Base-by-base conservation (phyloP, 129 eudicot species). In the Arctium minus region DNA sequence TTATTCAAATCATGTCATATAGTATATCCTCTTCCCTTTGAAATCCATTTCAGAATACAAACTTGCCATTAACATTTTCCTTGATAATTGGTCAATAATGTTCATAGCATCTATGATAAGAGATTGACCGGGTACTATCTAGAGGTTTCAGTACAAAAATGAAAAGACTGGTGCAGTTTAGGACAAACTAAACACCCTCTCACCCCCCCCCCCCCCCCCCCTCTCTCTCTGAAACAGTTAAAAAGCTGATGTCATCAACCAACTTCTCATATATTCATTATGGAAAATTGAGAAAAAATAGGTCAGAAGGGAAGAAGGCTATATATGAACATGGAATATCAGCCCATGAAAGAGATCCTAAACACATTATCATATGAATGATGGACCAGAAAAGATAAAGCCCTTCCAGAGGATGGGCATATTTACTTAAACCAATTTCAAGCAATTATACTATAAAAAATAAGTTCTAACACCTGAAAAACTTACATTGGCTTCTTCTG, bases 401-500 rank as follows among this genome's bases (percentile, higher is more conserved):
- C 69, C 27, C 27, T 10, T 18, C 10, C 10, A 64, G 70, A 64
- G 33, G 31, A 64, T 64, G 70, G 10, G 70, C 12, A 64, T 27
- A 64, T 64, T 62, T 72, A 37, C 48, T 35, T 40, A 60, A 60
- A 53, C 68, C 12, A 60, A 38, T 72, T 72, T 72, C 29, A 72
- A 72, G 75, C 17, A n/a, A 18, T 38, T 73, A 39, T 18, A 78
- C 38, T 22, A 78, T 6, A 11, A 65, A 46, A 76, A 17, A 33
- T 8, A 74, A 80, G 71, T 31, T 87, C 7, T 78, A 77, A 79
- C 30, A 46, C 18, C 78, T 68, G 40, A 40, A 18, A 4, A 65
- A 87, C 96, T 94, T 89, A 94, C 98, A 83, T 88, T 94, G 82
- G 92, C 87, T 64, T 94, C 98, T 87, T 92, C 97, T 0, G 98